Percentiles rank a stretch among this genome's conserved stretches.
These are phyloP conservation scores for Eucommia ulmoides DNA, from an alignment of 257 asterid species.

Conservation along the genomic window DNA sequence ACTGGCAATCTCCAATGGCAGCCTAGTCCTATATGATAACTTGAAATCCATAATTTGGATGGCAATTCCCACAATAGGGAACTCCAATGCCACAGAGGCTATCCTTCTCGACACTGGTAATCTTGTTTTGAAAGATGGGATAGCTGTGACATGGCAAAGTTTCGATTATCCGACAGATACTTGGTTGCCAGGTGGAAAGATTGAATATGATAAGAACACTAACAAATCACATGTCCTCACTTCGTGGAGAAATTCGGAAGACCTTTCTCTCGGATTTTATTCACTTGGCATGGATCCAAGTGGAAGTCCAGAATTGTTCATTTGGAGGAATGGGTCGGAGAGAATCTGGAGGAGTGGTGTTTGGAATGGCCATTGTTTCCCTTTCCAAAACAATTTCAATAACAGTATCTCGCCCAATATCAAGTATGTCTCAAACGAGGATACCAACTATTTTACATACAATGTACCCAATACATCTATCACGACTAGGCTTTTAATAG, in stretches of 20 bases:
- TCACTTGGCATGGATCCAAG: no score
- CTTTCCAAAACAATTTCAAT: neutral
- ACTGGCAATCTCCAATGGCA: no score
- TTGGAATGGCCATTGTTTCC: constrained; percentile 20
- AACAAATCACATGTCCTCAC: neutral
- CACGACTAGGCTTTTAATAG: neutral
- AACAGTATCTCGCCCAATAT: neutral
- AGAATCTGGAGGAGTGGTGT: constrained; percentile 10
- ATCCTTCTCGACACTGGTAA: neutral
- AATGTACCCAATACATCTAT: neutral
- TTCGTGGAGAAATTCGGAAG: constrained; percentile 13
- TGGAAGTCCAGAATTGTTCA: constrained; percentile 1
- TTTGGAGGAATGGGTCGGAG: constrained; percentile 12
- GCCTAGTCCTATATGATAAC: no score
- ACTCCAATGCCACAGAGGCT: neutral
- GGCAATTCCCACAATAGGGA: neutral
- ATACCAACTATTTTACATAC: neutral
- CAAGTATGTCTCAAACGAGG: neutral
- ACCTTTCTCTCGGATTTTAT: constrained; percentile 11
- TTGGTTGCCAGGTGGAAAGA: neutral
- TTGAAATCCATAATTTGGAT: neutral
- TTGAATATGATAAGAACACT: neutral
- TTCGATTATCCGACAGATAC: neutral
- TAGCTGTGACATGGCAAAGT: neutral
- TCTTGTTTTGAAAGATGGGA: neutral